Conservation (phyloP, 2,329 filamentous ascomycete species). For the Pseudopithomyces chartarum region DNA sequence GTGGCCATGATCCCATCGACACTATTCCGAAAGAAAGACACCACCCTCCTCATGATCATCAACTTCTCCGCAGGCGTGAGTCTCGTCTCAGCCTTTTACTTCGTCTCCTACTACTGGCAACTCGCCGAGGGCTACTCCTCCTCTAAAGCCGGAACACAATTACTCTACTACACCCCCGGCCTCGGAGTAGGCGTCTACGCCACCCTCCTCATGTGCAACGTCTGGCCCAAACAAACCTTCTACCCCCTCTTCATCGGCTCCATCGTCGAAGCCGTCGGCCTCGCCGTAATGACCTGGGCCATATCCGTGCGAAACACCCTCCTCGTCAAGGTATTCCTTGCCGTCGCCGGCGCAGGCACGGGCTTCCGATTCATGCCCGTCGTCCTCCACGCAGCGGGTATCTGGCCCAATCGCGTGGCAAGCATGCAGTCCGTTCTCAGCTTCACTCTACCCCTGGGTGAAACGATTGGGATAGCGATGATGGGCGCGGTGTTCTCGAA, state of each 20-base stretch:
- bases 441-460: slow-evolving; percentile 66
- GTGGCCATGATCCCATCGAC: slow-evolving; percentile 68
- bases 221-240: slow-evolving; percentile 66
- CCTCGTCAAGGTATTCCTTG: slow-evolving; percentile 70
- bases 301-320: slow-evolving; percentile 55
- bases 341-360: slow-evolving; percentile 65
- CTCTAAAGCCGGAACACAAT: slow-evolving; percentile 51
- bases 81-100: slow-evolving; percentile 66
- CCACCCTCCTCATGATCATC: slow-evolving; percentile 64
- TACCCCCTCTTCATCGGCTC: slow-evolving; percentile 55
- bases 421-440: slow-evolving; percentile 64
- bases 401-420: slow-evolving; percentile 63
- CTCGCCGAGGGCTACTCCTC: slow-evolving; percentile 61
- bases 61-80: slow-evolving; percentile 65
- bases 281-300: slow-evolving; percentile 63
- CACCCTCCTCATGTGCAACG: slow-evolving; percentile 65
- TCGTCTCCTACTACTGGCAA: slow-evolving; percentile 71
- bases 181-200: slow-evolving; percentile 63
- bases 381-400: slow-evolving; percentile 66
- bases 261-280: slow-evolving; percentile 62
- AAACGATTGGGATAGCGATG: slow-evolving; percentile 67
- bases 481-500: slow-evolving; percentile 75
- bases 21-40: slow-evolving; percentile 62
- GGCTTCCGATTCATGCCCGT: slow-evolving; percentile 70
- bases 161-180: slow-evolving; percentile 69